A percentile compares a stretch with the other conserved stretches of the same genome.
These are phyloP conservation scores for Colletotrichum orchidophilum DNA, from an alignment of 2,329 filamentous ascomycete species.

Conservation along the genomic window DNA sequence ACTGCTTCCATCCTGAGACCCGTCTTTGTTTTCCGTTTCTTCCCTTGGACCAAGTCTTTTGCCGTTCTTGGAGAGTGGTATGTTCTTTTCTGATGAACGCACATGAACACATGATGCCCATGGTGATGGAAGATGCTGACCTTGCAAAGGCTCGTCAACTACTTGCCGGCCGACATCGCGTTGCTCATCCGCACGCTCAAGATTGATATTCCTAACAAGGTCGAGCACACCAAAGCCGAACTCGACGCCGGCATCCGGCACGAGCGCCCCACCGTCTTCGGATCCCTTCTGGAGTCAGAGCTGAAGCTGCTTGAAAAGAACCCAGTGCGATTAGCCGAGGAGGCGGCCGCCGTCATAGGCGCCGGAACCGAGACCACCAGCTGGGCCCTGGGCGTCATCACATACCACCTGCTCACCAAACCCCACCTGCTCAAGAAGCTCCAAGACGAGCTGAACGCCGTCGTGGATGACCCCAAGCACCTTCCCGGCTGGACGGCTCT, in stretches of 20 bases:
- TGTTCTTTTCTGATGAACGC: background rate
- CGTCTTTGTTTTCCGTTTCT: slow-evolving; percentile 38
- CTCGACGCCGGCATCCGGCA: slow-evolving; percentile 32
- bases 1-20: slow-evolving; percentile 35
- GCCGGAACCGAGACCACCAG: slow-evolving; percentile 38
- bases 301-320: slow-evolving; percentile 24
- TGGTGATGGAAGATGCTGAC: background rate
- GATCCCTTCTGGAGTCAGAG: slow-evolving; percentile 33
- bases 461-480: slow-evolving; percentile 38
- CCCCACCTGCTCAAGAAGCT: slow-evolving; percentile 42
- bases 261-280: slow-evolving; percentile 34
- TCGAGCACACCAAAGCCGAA: slow-evolving; percentile 31
- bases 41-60: slow-evolving; percentile 37
- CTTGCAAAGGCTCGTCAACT: slow-evolving; percentile 24
- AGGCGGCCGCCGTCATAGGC: slow-evolving; percentile 31
- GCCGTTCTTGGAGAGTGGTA: slow-evolving; percentile 32
- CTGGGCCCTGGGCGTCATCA: slow-evolving; percentile 45
- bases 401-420: slow-evolving; percentile 46
- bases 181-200: slow-evolving; percentile 33
- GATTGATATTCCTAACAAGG: slow-evolving; percentile 30
- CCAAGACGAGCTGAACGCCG: slow-evolving; percentile 40
- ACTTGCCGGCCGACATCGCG: slow-evolving; percentile 29
- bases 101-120: too few relatives aligned
- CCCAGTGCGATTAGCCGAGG: slow-evolving; percentile 25
- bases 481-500: slow-evolving; percentile 43